Percentiles rank a stretch among this genome's conserved stretches.
These are phyloP conservation scores for Trypanosoma grayi DNA, from an alignment of 208 protist genomes.

Conservation along the genomic window DNA sequence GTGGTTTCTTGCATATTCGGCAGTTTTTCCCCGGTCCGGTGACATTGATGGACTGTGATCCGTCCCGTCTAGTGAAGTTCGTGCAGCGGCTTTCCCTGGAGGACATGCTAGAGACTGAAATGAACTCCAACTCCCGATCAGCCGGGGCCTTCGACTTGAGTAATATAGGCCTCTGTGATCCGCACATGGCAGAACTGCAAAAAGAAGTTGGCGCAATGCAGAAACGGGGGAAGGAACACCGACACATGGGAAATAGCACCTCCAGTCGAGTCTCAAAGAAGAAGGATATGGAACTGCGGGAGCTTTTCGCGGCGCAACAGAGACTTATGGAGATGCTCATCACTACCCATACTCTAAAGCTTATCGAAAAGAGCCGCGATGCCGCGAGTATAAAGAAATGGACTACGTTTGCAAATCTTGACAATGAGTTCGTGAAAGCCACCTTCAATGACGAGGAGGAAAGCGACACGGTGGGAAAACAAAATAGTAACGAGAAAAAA, in stretches of 20 bases:
- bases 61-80: slow-evolving; percentile 78
- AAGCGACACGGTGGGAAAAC: background rate
- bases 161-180: slow-evolving; percentile 23
- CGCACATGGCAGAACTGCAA: slow-evolving; percentile 23
- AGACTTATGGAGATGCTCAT: slow-evolving; percentile 63
- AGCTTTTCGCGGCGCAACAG: slow-evolving; percentile 74
- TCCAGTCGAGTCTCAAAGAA: slow-evolving; percentile 34
- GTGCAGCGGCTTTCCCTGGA: slow-evolving; percentile 81
- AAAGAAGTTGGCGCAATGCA: slow-evolving; percentile 26
- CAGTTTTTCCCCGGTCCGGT: slow-evolving; percentile 85
- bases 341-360: slow-evolving; percentile 49
- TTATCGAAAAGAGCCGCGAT: slow-evolving; percentile 45
- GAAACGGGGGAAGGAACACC: slow-evolving; percentile 22
- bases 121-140: slow-evolving; percentile 14
- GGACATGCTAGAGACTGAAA: slow-evolving; percentile 66
- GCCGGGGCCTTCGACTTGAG: slow-evolving; percentile 53
- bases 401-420: slow-evolving; percentile 32
- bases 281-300: slow-evolving; percentile 43
- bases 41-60: slow-evolving; percentile 84
- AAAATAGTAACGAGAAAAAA: background rate
- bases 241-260: slow-evolving; percentile 32
- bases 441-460: slow-evolving; percentile 22
- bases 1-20: slow-evolving; percentile 87
- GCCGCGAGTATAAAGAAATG: slow-evolving; percentile 31
- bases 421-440: slow-evolving; percentile 13